phyloP scores from a whole-genome alignment of 176 grass and related monocot genomes.

The Triticum timopheevii region DNA sequence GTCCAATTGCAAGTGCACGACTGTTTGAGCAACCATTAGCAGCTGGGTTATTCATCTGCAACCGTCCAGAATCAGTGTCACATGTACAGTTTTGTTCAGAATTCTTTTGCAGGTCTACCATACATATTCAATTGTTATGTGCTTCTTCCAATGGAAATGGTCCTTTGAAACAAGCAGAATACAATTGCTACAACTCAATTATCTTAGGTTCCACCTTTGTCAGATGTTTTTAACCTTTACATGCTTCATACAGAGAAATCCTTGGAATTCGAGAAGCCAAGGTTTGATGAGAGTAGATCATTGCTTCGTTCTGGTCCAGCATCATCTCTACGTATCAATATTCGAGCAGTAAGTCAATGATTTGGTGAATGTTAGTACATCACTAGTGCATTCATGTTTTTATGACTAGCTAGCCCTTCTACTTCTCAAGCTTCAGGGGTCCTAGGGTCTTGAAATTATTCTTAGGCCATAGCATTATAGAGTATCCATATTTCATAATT shows the following conservation, averaged over 20 bases:
- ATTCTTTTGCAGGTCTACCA: background rate
- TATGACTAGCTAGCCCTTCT: background rate
- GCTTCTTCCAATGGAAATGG: background rate
- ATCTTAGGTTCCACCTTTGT: background rate
- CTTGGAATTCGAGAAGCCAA: slow-evolving; percentile 66
- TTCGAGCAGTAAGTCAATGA: slow-evolving; percentile 71
- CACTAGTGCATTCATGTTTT: background rate
- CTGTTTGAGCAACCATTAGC: background rate
- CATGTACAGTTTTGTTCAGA: background rate
- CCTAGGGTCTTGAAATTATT: background rate
- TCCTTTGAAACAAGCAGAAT: too few species aligned
- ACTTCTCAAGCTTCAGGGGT: background rate
- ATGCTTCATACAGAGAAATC: slow-evolving; percentile 65
- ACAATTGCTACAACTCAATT: background rate
- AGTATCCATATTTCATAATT: background rate
- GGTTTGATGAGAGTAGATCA: slow-evolving; percentile 67
- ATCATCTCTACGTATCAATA: slow-evolving; percentile 76
- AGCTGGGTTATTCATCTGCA: background rate
- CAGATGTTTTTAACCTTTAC: background rate
- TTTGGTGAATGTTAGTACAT: background rate
- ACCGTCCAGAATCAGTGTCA: background rate
- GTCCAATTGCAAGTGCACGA: background rate
- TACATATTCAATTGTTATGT: background rate
- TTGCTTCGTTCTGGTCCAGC: slow-evolving; percentile 81
- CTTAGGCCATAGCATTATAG: background rate